phyloP scores from a whole-genome alignment of 73 alveolate genomes.

The Tetrahymena thermophila region DNA sequence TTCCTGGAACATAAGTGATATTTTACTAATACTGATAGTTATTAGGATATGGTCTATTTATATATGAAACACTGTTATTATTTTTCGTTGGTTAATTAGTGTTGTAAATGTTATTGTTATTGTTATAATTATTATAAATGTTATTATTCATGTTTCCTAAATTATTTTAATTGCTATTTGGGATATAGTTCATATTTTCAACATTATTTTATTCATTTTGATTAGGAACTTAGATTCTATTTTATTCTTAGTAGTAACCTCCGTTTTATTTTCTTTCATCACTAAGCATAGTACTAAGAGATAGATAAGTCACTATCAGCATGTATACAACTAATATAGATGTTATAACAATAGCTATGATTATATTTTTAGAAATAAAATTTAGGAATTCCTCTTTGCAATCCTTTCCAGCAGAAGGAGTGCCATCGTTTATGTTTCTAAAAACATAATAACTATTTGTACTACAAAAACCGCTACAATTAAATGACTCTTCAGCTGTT shows the following conservation, averaged over 20 bases:
- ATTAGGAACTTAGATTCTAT: neutral
- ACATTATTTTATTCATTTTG: no score
- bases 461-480: neutral
- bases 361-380: neutral
- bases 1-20: neutral
- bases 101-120: no score
- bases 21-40: no score
- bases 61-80: neutral
- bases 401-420: neutral
- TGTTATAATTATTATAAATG: no score
- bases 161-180: no score
- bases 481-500: neutral
- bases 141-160: no score
- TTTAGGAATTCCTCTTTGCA: neutral
- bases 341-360: neutral
- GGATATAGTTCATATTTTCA: neutral
- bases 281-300: neutral
- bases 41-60: neutral
- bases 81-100: neutral
- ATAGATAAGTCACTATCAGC: neutral
- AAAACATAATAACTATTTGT: neutral
- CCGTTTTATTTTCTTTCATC: neutral
- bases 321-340: neutral
- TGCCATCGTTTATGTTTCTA: neutral
- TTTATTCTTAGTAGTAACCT: no score